Percentiles rank a stretch among this genome's conserved stretches.
phyloP scores from a whole-genome alignment of 495 filamentous ascomycete species.

The Xylaria palmicola region DNA sequence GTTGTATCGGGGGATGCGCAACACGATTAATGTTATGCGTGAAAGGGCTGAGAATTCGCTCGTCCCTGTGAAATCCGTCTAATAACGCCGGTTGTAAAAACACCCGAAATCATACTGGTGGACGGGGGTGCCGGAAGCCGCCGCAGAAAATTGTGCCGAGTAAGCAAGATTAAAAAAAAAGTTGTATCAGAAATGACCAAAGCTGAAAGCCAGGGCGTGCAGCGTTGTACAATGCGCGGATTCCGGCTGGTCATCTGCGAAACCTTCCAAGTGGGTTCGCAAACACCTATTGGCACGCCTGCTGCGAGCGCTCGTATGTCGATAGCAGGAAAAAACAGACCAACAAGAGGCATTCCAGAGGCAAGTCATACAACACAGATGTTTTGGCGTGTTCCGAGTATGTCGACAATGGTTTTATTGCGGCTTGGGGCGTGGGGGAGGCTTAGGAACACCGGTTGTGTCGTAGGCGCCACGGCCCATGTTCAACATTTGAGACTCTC shows the following conservation, averaged over 20 bases:
- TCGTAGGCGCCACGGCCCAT: slow-evolving; percentile 59
- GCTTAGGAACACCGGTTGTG: slow-evolving; percentile 56
- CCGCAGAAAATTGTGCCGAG: not conserved
- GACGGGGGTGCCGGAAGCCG: not conserved
- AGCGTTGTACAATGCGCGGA: slow-evolving; percentile 17
- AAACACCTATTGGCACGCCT: not conserved
- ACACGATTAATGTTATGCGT: not conserved
- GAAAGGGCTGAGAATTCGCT: not conserved
- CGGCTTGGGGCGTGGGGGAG: slow-evolving; percentile 53
- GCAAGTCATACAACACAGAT: not conserved
- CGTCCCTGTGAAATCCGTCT: slow-evolving; percentile 7
- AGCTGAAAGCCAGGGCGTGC: slow-evolving; percentile 17
- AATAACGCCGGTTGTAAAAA: slow-evolving; percentile 17
- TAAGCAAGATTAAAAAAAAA: slow-evolving; percentile 21
- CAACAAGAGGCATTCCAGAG: not conserved
- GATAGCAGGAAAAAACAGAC: not conserved
- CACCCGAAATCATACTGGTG: slow-evolving; percentile 6
- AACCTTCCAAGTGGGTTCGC: not conserved
- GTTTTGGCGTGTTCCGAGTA: not conserved
- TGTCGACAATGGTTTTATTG: slow-evolving; percentile 29
- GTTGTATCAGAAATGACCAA: slow-evolving; percentile 8
- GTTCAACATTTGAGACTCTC: slow-evolving; percentile 46
- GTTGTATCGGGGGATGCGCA: not conserved
- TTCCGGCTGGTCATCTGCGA: slow-evolving; percentile 4
- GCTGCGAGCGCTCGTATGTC: not conserved